Percentiles rank a stretch among this genome's conserved stretches.
phyloP scores from a whole-genome alignment of 306 rosid species.

The Quercus rubra region DNA sequence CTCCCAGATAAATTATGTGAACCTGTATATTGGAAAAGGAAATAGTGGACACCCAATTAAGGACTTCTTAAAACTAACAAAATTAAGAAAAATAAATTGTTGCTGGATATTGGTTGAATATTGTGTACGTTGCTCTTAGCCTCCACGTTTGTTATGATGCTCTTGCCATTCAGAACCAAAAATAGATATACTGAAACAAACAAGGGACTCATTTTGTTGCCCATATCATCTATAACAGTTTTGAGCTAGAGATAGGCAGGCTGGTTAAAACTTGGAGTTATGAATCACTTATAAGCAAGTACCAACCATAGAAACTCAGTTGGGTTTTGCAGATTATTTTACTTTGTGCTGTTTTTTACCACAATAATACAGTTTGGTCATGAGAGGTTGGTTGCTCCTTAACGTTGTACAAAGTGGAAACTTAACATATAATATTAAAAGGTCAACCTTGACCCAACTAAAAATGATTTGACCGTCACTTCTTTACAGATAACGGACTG shows the following conservation, averaged over 20 bases:
- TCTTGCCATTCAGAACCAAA: conserved; percentile 9
- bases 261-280: background rate
- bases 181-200: conserved; percentile 3
- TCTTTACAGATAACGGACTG: background rate
- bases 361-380: background rate
- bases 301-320: background rate
- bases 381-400: background rate
- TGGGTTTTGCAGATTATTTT: background rate
- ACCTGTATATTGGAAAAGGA: conserved; percentile 26
- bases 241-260: background rate
- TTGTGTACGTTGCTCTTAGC: background rate
- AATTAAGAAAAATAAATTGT: background rate
- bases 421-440: background rate
- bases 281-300: background rate
- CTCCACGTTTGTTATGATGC: conserved; percentile 4
- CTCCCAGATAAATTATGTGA: conserved; percentile 41
- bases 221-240: background rate
- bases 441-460: background rate
- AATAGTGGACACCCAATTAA: background rate
- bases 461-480: background rate
- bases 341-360: background rate
- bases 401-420: background rate
- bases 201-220: background rate
- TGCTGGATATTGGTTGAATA: background rate
- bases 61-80: background rate